Evolutionary conservation across 805 yeast genomes (phyloP).

Genomic region (Candida ficus): DNA sequence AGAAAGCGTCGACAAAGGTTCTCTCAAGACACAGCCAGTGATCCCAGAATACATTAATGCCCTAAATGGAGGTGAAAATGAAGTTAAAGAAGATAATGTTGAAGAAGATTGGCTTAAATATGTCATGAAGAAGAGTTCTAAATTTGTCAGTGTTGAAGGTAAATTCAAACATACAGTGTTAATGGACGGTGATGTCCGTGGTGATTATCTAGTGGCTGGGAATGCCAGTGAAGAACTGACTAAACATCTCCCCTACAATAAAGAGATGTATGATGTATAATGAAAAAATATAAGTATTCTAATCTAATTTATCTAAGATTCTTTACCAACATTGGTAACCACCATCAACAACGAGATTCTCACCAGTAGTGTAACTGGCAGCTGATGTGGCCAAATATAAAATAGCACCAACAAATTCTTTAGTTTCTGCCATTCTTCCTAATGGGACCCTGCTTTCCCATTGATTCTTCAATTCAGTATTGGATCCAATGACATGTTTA

Average conservation of each 20-base stretch:
- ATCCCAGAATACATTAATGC: constrained; percentile 28
- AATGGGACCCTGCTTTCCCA: constrained; percentile 73
- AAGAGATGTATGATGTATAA: not conserved
- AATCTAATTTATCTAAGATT: too few relatives aligned
- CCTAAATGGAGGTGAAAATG: not conserved
- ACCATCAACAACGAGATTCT: constrained; percentile 79
- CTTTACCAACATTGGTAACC: constrained; percentile 80
- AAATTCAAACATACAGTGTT: constrained; percentile 20
- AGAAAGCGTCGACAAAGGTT: constrained; percentile 16
- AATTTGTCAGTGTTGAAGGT: constrained; percentile 14
- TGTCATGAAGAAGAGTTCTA: constrained; percentile 26
- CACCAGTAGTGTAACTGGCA: constrained; percentile 77
- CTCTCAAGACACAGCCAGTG: constrained; percentile 15
- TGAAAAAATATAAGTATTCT: too few relatives aligned
- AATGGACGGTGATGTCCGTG: constrained; percentile 6
- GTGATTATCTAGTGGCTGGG: constrained; percentile 16
- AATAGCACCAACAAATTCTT: constrained; percentile 74
- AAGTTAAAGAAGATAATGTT: constrained; percentile 5
- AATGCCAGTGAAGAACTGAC: constrained; percentile 13
- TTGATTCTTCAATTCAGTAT: constrained; percentile 55
- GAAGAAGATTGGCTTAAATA: constrained; percentile 34
- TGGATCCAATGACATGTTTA: constrained; percentile 57
- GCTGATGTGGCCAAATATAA: constrained; percentile 73
- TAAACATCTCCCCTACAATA: constrained; percentile 15
- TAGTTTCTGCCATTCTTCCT: constrained; percentile 82